These are phyloP conservation scores for Blakeslea trispora DNA, from an alignment of 371 early-diverging fungal genomes.

Conservation along the genomic window DNA sequence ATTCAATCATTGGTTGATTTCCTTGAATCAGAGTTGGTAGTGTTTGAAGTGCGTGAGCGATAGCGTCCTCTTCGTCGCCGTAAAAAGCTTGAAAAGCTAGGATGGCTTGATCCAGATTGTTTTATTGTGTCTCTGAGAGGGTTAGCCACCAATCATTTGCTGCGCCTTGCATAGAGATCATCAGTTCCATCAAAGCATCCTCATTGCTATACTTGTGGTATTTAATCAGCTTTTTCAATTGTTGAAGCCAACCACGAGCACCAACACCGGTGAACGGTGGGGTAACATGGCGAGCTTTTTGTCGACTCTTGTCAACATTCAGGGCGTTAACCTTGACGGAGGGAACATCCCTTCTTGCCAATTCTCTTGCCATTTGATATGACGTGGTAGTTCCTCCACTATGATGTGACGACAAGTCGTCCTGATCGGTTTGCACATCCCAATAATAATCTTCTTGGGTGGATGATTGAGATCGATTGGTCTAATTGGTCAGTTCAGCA, in stretches of 20 bases:
- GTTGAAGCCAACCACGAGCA: background rate
- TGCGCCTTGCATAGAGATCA: background rate
- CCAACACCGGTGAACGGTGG: background rate
- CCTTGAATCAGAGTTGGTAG: background rate
- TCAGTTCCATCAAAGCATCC: background rate
- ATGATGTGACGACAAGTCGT: too few relatives aligned
- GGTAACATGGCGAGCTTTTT: background rate
- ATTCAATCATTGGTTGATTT: background rate
- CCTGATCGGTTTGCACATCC: too few relatives aligned
- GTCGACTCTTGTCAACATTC: background rate
- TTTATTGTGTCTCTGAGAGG: background rate
- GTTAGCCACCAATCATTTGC: background rate
- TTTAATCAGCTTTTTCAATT: background rate
- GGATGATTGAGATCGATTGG: too few relatives aligned
- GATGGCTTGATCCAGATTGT: background rate
- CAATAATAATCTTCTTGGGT: too few relatives aligned
- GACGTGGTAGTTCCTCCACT: too few relatives aligned
- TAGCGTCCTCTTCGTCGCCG: background rate
- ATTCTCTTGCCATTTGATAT: too few relatives aligned
- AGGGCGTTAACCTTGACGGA: background rate
- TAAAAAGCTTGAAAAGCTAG: background rate
- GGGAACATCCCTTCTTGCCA: too few relatives aligned
- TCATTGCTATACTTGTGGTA: background rate
- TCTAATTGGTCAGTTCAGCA: too few relatives aligned
- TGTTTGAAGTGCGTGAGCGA: background rate